Evolutionary conservation across 2,329 filamentous ascomycete genomes (phyloP).

Genomic region (Lasiodiplodia gonubiensis): DNA sequence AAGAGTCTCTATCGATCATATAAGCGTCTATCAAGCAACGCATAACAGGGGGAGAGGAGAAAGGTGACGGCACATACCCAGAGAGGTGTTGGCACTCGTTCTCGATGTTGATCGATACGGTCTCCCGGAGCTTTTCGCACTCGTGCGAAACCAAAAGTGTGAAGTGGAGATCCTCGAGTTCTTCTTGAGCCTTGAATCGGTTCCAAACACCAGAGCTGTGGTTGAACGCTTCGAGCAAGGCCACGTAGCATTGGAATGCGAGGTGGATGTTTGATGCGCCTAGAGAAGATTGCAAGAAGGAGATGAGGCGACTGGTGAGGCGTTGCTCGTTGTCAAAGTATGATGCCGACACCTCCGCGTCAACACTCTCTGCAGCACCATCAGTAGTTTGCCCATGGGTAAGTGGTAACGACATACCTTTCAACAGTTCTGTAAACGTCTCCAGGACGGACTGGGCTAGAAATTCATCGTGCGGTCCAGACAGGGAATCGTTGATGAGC

Average conservation of each 20-base stretch:
- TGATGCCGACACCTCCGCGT: slow-evolving; percentile 37
- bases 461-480: slow-evolving; percentile 35
- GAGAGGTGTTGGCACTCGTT: slow-evolving; percentile 39
- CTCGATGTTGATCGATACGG: slow-evolving; percentile 39
- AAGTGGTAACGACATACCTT: slow-evolving; percentile 37
- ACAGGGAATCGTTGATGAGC: slow-evolving; percentile 36
- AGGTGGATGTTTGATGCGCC: slow-evolving; percentile 31
- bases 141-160: slow-evolving; percentile 39
- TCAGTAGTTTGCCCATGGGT: not conserved
- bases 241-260: slow-evolving; percentile 36
- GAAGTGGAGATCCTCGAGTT: slow-evolving; percentile 38
- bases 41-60: not conserved
- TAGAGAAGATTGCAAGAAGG: slow-evolving; percentile 32
- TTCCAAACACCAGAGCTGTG: slow-evolving; percentile 44
- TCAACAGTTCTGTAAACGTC: slow-evolving; percentile 42
- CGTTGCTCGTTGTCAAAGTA: slow-evolving; percentile 42
- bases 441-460: slow-evolving; percentile 39
- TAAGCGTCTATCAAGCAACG: not conserved
- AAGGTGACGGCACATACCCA: slow-evolving; percentile 1
- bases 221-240: slow-evolving; percentile 45
- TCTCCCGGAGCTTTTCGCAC: slow-evolving; percentile 35
- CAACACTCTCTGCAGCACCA: slow-evolving; percentile 39
- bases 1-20: not conserved
- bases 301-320: slow-evolving; percentile 41
- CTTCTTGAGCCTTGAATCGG: slow-evolving; percentile 38